Evolutionary conservation across 2,329 filamentous ascomycete genomes (phyloP).

Genomic region (Colletotrichum eleusines): DNA sequence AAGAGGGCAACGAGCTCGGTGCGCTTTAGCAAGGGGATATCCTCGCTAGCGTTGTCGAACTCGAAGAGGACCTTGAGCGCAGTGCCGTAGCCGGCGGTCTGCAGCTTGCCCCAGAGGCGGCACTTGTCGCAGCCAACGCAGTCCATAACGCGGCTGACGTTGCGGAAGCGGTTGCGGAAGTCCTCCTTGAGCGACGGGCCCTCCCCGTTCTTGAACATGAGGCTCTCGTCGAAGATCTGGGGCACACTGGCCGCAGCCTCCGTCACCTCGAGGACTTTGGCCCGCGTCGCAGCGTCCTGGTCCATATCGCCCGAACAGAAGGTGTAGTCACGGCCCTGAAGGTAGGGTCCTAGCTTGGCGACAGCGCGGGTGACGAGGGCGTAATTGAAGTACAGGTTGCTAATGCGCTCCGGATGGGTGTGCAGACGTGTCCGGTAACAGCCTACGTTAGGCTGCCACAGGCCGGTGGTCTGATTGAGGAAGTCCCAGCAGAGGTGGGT

Average conservation of each 20-base stretch:
- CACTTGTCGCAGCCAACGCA: conserved; percentile 99
- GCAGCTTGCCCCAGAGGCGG: conserved; percentile 96
- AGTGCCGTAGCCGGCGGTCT: conserved; percentile 94
- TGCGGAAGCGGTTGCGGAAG: conserved; percentile 96
- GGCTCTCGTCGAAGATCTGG: conserved; percentile 91
- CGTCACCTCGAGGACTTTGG: conserved; percentile 83
- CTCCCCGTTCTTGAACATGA: conserved; percentile 90
- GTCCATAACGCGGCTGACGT: conserved; percentile 97
- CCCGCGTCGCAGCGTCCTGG: conserved; percentile 83
- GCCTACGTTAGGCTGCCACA: conserved; percentile 90
- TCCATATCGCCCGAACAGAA: conserved; percentile 89
- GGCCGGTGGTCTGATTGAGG: conserved; percentile 91
- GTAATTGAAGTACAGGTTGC: conserved; percentile 99
- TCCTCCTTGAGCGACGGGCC: conserved; percentile 90
- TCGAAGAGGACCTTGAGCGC: conserved; percentile 97
- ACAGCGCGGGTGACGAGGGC: conserved; percentile 93
- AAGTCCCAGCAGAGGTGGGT: conserved; percentile 97
- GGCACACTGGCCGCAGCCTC: conserved; percentile 75
- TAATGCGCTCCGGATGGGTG: conserved; percentile 87
- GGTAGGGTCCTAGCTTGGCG: conserved; percentile 86
- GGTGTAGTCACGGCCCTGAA: conserved; percentile 77
- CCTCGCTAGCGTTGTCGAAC: conserved; percentile 77
- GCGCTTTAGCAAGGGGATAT: conserved; percentile 79
- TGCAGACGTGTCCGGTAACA: conserved; percentile 93
- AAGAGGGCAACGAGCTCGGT: conserved; percentile 95